A percentile compares a stretch with the other conserved stretches of the same genome.
Evolutionary conservation across 1,139 yeast species (phyloP).

Genomic region (Blastobotrys aristatus): DNA sequence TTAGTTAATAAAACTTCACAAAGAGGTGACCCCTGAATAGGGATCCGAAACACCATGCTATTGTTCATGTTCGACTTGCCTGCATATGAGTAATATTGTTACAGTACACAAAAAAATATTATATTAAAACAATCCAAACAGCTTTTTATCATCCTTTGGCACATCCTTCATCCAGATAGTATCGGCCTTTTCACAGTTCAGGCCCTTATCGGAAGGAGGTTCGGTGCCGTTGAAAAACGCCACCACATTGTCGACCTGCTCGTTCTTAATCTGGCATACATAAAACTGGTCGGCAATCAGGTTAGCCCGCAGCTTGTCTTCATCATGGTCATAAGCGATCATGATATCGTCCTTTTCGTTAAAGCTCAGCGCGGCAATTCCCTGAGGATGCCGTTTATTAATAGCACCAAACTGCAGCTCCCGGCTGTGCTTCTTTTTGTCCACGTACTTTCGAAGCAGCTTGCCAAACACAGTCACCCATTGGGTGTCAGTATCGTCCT

Average conservation of each 20-base stretch:
- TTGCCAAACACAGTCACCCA: neutral
- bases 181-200: neutral
- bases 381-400: neutral
- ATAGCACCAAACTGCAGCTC: neutral
- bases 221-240: neutral
- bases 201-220: neutral
- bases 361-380: neutral
- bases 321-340: neutral
- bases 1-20: too few species aligned
- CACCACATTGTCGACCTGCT: neutral
- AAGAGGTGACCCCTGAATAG: too few species aligned
- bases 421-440: neutral
- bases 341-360: constrained; percentile 1
- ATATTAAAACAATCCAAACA: neutral
- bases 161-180: neutral
- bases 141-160: neutral
- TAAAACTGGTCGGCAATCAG: neutral
- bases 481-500: neutral
- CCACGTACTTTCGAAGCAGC: neutral
- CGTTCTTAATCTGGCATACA: neutral
- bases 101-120: too few species aligned
- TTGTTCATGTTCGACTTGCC: too few species aligned
- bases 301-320: neutral
- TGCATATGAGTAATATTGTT: too few species aligned
- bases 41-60: too few species aligned